Evolutionary conservation across 2,329 filamentous ascomycete species (phyloP), one percentile per base, ranked within the genome.

Genomic region (Talaromyces pinophilus): DNA sequence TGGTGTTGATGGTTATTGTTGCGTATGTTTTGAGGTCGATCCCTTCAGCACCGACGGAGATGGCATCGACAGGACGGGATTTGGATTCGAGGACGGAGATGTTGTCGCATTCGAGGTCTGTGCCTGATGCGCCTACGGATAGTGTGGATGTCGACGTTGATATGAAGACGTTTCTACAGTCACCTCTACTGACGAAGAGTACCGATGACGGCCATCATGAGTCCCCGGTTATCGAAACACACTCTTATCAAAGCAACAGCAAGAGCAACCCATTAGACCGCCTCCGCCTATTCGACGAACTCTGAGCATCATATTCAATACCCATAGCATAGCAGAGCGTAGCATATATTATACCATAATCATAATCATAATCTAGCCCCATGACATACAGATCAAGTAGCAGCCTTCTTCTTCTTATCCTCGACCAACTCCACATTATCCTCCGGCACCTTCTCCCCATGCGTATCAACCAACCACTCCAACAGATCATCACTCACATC

Each of bases 341-440:
- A 46, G 42, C 25, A 38, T 57, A 57, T n/a, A 19, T 57, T 22
- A 57, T 40, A 57, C 30, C 17, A n/a, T 33, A 54, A 33, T 55
- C 15, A 55, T 40, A 54, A 54, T 30, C 13, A 15, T n/a, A 19
- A 42, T n/a, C 6, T 19, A 30, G 28, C 28, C 28, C n/a, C 7
- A 6, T 19, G 22, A 2, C 44, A 46, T 3, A 13, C n/a, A 52
- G 11, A 59, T 44, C 69, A 65, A 52, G 59, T 62, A 62, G 64
- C 62, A 62, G 62, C 66, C 61, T 68, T 68, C 87, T 95, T 95
- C 84, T 92, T 93, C 87, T 97, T 97, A 78, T 97, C 94, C 80
- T 98, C 94, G 52, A 98, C 87, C 75, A 93, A 82, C 81, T 98
- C 94, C 72, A 98, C 90, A 80, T 99, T 97, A 76, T 96, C 92